Evolutionary conservation across 2,329 filamentous ascomycete species (phyloP), one percentile per base, ranked within the genome.

Genomic region (Aureobasidium sp.): DNA sequence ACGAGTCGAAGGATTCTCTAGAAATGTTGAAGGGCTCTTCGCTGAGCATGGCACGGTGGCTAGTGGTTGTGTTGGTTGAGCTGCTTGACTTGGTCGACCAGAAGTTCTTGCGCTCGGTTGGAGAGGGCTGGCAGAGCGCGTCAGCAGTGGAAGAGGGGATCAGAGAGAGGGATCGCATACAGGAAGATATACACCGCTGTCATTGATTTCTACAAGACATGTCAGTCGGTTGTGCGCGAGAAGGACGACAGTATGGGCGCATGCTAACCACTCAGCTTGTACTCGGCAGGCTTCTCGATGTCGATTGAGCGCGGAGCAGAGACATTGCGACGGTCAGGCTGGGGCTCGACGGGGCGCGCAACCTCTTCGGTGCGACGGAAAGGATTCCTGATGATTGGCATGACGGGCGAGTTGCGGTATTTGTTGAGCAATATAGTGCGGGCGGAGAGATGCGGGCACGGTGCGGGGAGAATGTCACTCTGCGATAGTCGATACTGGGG

Each of bases 1-100:
- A 97, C 3, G 92, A 96, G 73, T 97, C 94, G 71, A 97, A 97
- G 2, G 92, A 97, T 77, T 97, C 94, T 69, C 93, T 85, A 41
- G 92, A 96, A 73, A 97, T 97, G 65, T 89, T 91, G 73, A 97
- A 97, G 13, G 89, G 91, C 72, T 97, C 93, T 65, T 96, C 91
- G 69, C 86, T 86, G 63, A 90, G 79, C 68, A 88, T 84, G 70
- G 82, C 85, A 61, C 83, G 78, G 71, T 85, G 82, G 66, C 83
- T 83, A 32, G 79, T 80, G 25, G 80, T 78, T 59, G 76, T 77
- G 27, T 76, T 78, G n/a, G 74, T 82, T 15, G 80, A 80, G 42
- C 82, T 54, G 32, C 77, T 79, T 27, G 78, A 84, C 57, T 69
- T 67, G 62, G 74, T 78, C 21, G 77, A 78, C 91, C 91, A 97